Percentiles rank a stretch among this genome's conserved stretches.
These are phyloP conservation scores for Scutellospora calospora DNA, from an alignment of 371 early-diverging fungal genomes.

Conservation along the genomic window DNA sequence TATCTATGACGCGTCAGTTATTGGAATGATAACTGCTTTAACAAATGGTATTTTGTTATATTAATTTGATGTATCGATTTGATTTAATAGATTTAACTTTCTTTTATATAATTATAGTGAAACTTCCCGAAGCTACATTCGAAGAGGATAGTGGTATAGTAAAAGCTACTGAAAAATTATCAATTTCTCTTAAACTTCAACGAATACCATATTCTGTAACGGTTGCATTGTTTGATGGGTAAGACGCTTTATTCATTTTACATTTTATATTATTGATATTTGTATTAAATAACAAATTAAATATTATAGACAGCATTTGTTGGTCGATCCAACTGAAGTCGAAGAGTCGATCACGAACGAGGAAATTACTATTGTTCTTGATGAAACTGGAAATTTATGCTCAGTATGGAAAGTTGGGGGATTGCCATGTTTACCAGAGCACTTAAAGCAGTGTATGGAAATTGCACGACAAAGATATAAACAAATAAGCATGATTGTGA, in stretches of 20 bases:
- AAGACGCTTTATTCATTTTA: conserved; percentile 3
- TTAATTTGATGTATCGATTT: neutral
- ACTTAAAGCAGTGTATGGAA: conserved; percentile 57
- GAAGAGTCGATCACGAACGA: conserved; percentile 73
- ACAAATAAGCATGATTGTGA: no score
- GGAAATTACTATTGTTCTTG: conserved; percentile 67
- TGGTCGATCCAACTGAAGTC: conserved; percentile 81
- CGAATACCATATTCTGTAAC: conserved; percentile 71
- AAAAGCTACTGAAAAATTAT: conserved; percentile 57
- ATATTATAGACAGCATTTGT: conserved; percentile 54
- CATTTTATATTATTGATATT: no score
- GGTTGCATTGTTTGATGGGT: conserved; percentile 72
- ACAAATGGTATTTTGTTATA: conserved; percentile 63
- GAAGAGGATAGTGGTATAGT: conserved; percentile 66
- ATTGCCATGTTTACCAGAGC: conserved; percentile 50
- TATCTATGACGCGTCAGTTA: conserved; percentile 87
- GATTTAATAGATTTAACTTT: conserved; percentile 11
- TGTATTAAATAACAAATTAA: neutral
- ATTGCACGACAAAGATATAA: conserved; percentile 47
- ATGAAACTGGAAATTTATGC: conserved; percentile 62
- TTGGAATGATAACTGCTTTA: conserved; percentile 80
- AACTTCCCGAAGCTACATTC: conserved; percentile 71
- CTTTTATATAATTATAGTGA: conserved; percentile 55
- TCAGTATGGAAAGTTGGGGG: conserved; percentile 66
- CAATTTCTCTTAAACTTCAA: conserved; percentile 58